phyloP scores from a whole-genome alignment of 768 basidiomycete genomes.

The Xerocomellus amylosporus region DNA sequence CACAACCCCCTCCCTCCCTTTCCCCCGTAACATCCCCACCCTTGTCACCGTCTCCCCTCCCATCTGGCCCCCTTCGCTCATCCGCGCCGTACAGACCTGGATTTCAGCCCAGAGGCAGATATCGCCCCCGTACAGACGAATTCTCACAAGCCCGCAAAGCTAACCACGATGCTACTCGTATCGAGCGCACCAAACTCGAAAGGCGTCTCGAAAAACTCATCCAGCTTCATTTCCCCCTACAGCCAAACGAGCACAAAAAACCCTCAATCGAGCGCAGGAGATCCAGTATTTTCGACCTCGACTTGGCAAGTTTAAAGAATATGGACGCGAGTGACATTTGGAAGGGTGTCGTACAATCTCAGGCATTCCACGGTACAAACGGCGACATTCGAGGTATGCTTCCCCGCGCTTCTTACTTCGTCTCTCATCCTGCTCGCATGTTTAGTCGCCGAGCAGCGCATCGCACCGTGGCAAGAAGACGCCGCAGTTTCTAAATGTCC shows the following conservation, averaged over 20 bases:
- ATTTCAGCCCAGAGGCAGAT: constrained; percentile 90
- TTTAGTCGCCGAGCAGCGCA: constrained; percentile 79
- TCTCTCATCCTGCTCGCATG: background rate
- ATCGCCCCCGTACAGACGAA: constrained; percentile 76
- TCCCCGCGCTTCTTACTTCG: background rate
- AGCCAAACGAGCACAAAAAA: constrained; percentile 9
- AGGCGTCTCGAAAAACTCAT: constrained; percentile 88
- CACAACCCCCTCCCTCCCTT: constrained; percentile 17
- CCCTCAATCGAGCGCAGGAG: constrained; percentile 35
- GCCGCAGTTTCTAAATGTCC: constrained; percentile 73
- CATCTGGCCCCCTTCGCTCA: constrained; percentile 19
- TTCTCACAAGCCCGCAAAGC: constrained; percentile 48
- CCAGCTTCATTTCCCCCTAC: constrained; percentile 58
- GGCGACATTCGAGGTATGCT: constrained; percentile 64
- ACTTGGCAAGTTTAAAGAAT: constrained; percentile 51
- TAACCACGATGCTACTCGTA: constrained; percentile 47
- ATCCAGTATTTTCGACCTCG: constrained; percentile 75
- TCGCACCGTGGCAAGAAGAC: constrained; percentile 96
- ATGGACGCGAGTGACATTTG: constrained; percentile 70
- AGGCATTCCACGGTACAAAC: constrained; percentile 45
- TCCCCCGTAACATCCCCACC: constrained; percentile 27
- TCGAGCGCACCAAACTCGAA: constrained; percentile 82
- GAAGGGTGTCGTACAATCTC: constrained; percentile 55
- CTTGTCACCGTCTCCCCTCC: constrained; percentile 22
- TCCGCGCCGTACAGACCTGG: constrained; percentile 80